These are phyloP conservation scores for Ulmus americana DNA, from an alignment of 331 rosid genomes.

Conservation along the genomic window DNA sequence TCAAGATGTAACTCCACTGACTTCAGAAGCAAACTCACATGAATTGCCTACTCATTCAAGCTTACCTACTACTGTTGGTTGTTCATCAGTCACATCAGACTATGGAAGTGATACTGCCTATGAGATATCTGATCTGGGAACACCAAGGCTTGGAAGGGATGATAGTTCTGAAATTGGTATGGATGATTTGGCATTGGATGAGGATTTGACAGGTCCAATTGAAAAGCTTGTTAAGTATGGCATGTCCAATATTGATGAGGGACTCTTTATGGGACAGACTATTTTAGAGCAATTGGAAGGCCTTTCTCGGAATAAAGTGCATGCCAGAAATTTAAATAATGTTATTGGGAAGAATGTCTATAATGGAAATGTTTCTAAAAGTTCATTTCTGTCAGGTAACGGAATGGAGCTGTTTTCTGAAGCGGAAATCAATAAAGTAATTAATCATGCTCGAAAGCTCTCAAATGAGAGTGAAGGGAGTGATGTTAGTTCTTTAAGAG, in stretches of 20 bases:
- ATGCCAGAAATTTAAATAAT: constrained; percentile 55
- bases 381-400: constrained; percentile 55
- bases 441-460: constrained; percentile 57
- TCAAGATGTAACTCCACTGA: constrained; percentile 60
- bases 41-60: constrained; percentile 44
- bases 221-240: constrained; percentile 78
- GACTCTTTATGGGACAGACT: constrained; percentile 88
- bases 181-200: constrained; percentile 79
- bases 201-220: constrained; percentile 65
- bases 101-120: constrained; percentile 93
- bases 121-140: constrained; percentile 80
- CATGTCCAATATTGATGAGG: constrained; percentile 83
- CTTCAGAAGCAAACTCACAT: constrained; percentile 47
- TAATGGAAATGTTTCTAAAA: constrained; percentile 67
- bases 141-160: constrained; percentile 71
- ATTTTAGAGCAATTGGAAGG: constrained; percentile 92
- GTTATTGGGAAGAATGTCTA: constrained; percentile 39
- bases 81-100: constrained; percentile 74
- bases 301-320: constrained; percentile 77
- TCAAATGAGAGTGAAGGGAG: constrained; percentile 86
- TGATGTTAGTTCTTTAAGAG: constrained; percentile 75
- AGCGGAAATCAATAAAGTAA: constrained; percentile 53
- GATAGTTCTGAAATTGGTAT: constrained; percentile 73
- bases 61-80: constrained; percentile 61
- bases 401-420: constrained; percentile 66